Base-by-base conservation (phyloP, 805 yeast species). In the Suhomyces emberorum region DNA sequence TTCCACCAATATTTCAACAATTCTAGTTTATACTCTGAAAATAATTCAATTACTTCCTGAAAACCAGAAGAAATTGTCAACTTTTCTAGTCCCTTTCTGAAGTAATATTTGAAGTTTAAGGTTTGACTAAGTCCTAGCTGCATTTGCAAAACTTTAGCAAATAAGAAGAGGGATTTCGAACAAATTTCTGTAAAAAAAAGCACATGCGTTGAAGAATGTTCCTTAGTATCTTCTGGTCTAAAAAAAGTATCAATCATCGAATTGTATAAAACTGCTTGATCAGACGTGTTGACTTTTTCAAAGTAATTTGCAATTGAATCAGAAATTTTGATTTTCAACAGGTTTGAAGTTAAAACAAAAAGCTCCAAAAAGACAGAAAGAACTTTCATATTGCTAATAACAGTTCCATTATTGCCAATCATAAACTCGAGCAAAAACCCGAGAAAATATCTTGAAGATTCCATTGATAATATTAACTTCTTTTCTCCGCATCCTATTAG, bases 1-100 rank as follows among this genome's bases (percentile, higher is more conserved):
- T 54, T 51, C 51, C 59, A 56, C 79, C 80, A 76, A 15, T 57
- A 57, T 37, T 60, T 68, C 31, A 76, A 51, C 3, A 75, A 49
- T 10, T 63, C 64, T 23, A 61, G 44, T 31, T 53, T 60, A 18
- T 60, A 47, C 9, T 44, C 36, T 32, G 51, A 49, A 42, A 70
- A 69, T 3, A 73, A 38, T 1, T 30, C 34, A 11, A 29, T 42
- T 0, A 9, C 22, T 7, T 7, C 9, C 8, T 20, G 8, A 20
- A 20, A 9, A 20, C 22, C 22, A 7, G 9, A 20, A 7, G 9
- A 7, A 7, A 7, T 20, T 20, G 22, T 9, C 7, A 7, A 20
- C 7, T 9, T 9, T 20, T 7, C 8, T 7, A 20, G 22, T 7
- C 8, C 7, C 7, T 20, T 7, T 7, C 9, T 9, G 9, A 20